These are phyloP conservation scores for Cornus suecica DNA, from an alignment of 148 eudicot species.

Conservation along the genomic window DNA sequence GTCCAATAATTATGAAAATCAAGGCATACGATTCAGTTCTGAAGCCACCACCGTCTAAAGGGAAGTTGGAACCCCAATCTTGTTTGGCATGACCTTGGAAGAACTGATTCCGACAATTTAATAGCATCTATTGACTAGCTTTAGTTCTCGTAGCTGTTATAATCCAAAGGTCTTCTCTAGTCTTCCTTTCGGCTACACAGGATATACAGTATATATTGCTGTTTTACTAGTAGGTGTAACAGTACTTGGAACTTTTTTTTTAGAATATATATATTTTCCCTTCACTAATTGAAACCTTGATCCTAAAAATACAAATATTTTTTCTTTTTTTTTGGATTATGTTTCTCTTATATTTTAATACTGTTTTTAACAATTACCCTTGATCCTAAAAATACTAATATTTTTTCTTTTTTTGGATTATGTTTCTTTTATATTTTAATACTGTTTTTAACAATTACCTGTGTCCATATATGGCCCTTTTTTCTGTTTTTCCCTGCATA, in stretches of 20 bases:
- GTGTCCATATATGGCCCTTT: neutral
- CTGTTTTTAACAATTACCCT: neutral
- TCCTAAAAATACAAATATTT: neutral
- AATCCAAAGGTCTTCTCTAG: too few relatives aligned
- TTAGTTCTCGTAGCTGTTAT: neutral
- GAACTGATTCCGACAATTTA: neutral
- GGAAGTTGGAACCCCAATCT: neutral
- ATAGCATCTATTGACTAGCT: neutral
- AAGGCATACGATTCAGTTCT: neutral
- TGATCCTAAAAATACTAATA: too few relatives aligned
- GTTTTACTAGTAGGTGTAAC: neutral
- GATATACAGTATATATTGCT: too few relatives aligned
- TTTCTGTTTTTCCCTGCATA: slow-evolving; percentile 15
- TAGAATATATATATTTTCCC: too few relatives aligned
- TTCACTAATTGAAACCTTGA: too few relatives aligned
- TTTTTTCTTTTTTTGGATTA: too few relatives aligned
- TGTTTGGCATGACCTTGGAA: neutral
- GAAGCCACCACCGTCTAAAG: neutral
- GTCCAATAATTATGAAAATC: neutral
- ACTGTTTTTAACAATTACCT: neutral
- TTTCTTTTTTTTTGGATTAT: too few relatives aligned
- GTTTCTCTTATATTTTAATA: neutral
- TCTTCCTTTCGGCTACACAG: too few relatives aligned
- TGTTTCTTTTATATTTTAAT: neutral
- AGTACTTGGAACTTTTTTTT: neutral